Conservation (phyloP, 495 filamentous ascomycete genomes). For the Neurospora sp. region DNA sequence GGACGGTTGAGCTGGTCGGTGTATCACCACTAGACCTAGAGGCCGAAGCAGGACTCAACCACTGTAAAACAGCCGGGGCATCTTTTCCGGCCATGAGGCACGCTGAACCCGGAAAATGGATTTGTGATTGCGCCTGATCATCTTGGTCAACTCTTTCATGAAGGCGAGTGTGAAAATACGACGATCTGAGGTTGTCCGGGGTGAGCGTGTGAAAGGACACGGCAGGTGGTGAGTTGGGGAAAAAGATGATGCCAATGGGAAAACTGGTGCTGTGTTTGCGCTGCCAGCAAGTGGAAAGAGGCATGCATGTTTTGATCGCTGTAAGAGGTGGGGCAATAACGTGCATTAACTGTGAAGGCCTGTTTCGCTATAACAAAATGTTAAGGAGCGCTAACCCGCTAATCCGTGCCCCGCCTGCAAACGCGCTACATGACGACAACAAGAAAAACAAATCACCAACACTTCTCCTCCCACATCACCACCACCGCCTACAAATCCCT, state of each 20-base stretch:
- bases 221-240: not conserved
- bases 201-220: not conserved
- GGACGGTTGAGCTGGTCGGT: no score
- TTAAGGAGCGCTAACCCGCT: not conserved
- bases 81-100: not conserved
- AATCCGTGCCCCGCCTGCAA: not conserved
- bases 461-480: not conserved
- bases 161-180: not conserved
- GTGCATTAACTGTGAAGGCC: not conserved
- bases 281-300: not conserved
- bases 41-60: not conserved
- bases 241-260: not conserved
- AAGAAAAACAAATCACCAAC: not conserved
- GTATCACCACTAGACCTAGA: not conserved
- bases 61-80: not conserved
- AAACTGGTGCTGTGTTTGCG: not conserved
- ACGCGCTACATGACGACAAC: not conserved
- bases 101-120: no score
- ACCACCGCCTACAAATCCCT: not conserved
- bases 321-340: not conserved
- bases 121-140: not conserved
- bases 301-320: not conserved
- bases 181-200: not conserved
- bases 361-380: fast-evolving
- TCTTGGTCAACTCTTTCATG: not conserved